Evolutionary conservation across 1,139 yeast species (phyloP).

Genomic region (Insectozyma bohioensis): DNA sequence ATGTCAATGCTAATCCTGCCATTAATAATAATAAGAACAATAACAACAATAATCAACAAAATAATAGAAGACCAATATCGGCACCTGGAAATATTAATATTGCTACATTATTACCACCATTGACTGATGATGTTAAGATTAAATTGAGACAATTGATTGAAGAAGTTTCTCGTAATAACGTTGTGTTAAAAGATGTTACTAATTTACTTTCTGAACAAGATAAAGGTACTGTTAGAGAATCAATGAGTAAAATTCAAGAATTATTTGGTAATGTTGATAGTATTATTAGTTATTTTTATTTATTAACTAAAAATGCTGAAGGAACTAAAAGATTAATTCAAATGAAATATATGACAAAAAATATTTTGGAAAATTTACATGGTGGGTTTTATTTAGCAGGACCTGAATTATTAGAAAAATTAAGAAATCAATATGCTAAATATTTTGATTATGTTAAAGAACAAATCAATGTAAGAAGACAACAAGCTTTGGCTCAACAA

Average conservation of each 20-base stretch:
- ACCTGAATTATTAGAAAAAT: conserved; percentile 67
- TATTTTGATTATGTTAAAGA: conserved; percentile 71
- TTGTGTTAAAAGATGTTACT: conserved; percentile 66
- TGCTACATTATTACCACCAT: conserved; percentile 28
- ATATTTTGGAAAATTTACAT: conserved; percentile 67
- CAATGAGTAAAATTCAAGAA: conserved; percentile 58
- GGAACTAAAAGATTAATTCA: conserved; percentile 77
- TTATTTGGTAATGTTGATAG: conserved; percentile 71
- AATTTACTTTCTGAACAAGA: conserved; percentile 60
- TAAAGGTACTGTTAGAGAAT: conserved; percentile 59
- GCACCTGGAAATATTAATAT: conserved; percentile 8
- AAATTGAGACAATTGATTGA: conserved; percentile 63
- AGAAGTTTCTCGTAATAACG: conserved; percentile 67
- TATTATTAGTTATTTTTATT: conserved; percentile 73
- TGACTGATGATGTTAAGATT: conserved; percentile 44
- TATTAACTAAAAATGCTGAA: conserved; percentile 68
- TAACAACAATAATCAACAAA: conserved; percentile 1
- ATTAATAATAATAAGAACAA: conserved; percentile 1
- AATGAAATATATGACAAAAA: conserved; percentile 75
- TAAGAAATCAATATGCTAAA: conserved; percentile 69
- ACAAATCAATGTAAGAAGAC: conserved; percentile 38
- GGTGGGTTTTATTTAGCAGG: conserved; percentile 64
- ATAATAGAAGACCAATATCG: conserved; percentile 7
- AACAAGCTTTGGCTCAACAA: conserved; percentile 25
- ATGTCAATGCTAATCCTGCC: background rate